Evolutionary conservation across 495 filamentous ascomycete genomes (phyloP).

Genomic region (Trichoderma asperelloides): DNA sequence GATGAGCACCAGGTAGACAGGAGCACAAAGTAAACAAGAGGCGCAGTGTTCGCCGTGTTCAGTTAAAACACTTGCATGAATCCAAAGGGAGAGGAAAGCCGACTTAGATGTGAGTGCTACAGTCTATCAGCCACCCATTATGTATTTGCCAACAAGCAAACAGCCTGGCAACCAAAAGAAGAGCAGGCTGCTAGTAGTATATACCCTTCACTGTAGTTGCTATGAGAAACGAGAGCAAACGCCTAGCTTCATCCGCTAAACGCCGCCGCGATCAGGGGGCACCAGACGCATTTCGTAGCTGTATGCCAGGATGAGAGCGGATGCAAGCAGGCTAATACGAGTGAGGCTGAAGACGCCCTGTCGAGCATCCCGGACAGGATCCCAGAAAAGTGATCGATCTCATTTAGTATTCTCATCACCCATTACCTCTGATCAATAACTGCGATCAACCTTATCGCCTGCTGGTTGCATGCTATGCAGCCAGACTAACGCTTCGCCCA

Average conservation of each 20-base stretch:
- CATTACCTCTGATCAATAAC: neutral
- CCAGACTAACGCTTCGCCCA: neutral
- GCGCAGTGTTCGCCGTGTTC: too few relatives aligned
- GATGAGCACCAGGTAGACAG: neutral
- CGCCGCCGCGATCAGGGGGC: too few relatives aligned
- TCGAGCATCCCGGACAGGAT: neutral
- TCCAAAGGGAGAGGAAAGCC: too few relatives aligned
- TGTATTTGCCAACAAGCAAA: too few relatives aligned
- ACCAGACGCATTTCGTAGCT: neutral
- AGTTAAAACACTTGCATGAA: too few relatives aligned
- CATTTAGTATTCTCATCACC: neutral
- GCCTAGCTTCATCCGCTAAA: too few relatives aligned
- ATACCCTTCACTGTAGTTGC: too few relatives aligned
- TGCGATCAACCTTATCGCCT: neutral
- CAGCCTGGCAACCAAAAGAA: too few relatives aligned
- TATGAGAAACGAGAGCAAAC: too few relatives aligned
- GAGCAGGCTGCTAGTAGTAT: too few relatives aligned
- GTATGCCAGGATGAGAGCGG: neutral
- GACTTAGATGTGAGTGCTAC: too few relatives aligned
- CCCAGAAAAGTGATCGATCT: neutral
- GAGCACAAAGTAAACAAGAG: neutral
- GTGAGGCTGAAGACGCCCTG: slow-evolving; percentile 2
- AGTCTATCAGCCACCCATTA: too few relatives aligned
- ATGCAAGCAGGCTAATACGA: neutral
- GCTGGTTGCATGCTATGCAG: neutral